Base-by-base conservation (phyloP, 2,329 filamentous ascomycete species). In the Fusarium cicatricum region DNA sequence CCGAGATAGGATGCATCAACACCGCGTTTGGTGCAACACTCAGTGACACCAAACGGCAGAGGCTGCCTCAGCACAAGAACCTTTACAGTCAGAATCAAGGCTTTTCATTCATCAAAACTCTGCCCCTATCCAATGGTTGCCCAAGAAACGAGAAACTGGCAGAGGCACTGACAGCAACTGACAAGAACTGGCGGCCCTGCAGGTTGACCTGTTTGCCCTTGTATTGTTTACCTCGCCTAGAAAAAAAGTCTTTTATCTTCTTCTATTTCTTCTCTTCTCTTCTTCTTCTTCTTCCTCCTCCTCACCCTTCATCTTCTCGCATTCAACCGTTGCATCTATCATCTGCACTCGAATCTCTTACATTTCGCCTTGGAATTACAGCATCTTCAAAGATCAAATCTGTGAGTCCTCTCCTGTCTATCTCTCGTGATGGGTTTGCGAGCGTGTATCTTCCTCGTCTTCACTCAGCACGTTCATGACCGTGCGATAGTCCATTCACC, bases 21-120 rank as follows among this genome's bases (percentile, higher is more conserved):
- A 62, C 51, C 15, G 38, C 60, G 34, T 46, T 31, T 32, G 28
- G 46, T 62, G 60, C 55, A 60, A 62, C 60, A 43, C 32, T 38
- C 26, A 12, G 60, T 62, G 15, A 33, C 55, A 62, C 60, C 60
- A 41, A 60, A 44, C 23, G 44, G 55, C 46, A 52, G 55, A 51
- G 50, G 55, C 60, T 62, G 46, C 55, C 41, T 14, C 41, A 33
- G 16, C 15, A 29, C 28, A 21, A 52, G 32, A 31, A 17, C 12
- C 5, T 8, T 28, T n/a, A 28, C 29, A 23, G 21, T 10, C 9
- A n/a, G 43, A 10, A 32, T 12, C 5, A 15, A 12, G 40, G 23
- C 43, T 37, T 36, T 44, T 59, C 33, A 55, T 50, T 46, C 15
- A 8, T 11, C 14, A 31, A 9, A 9, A 36, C 14, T n/a, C 11